Evolutionary conservation across 2,329 filamentous ascomycete species (phyloP), one percentile per base, ranked within the genome.

Genomic region (Ophiocordyceps camponoti-rufipedis): DNA sequence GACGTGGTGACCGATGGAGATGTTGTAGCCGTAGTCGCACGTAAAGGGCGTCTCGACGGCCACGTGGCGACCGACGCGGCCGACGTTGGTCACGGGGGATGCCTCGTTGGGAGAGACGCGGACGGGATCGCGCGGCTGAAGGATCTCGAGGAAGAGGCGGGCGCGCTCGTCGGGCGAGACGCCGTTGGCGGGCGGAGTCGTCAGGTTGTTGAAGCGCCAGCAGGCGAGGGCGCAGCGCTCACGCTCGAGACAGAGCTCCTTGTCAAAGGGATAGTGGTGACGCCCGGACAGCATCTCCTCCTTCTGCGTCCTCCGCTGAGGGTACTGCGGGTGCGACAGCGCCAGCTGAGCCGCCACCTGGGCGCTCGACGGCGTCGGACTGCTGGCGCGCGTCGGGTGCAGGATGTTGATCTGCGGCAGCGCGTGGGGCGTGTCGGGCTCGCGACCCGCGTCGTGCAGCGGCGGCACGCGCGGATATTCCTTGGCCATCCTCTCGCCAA

Each of bases 1-100:
- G 3, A 93, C 85, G 51, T 91, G 80, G 53, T 88, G 81, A 12
- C 85, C 88, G 52, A 98, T 83, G 43, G 75, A 74, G 54, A 96
- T 82, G 60, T 98, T 96, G 65, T 94, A 96, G 1, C 91, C 91
- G 56, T 95, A 95, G 56, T 95, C 87, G 59, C 89, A 95, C 42
- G 73, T 80, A 60, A 98, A 96, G 0, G 89, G 89, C 3, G 84
- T 78, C 55, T 94, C 86, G 28, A 98, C 82, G 40, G 80, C 70
- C 5, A 85, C 81, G 46, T 81, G 77, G 14, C 79, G 74, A n/a
- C 85, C 85, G 5, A 91, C 74, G 23, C 69, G 74, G 46, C 75
- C 84, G 46, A 67, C 57, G 53, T 73, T 70, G 39, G 69, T 70
- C 45, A 73, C 59, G 10, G 71, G 63, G 42, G 71, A 69, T 38